Base-by-base conservation (phyloP, 2,329 filamentous ascomycete species). In the Incumbomyces delicatus region DNA sequence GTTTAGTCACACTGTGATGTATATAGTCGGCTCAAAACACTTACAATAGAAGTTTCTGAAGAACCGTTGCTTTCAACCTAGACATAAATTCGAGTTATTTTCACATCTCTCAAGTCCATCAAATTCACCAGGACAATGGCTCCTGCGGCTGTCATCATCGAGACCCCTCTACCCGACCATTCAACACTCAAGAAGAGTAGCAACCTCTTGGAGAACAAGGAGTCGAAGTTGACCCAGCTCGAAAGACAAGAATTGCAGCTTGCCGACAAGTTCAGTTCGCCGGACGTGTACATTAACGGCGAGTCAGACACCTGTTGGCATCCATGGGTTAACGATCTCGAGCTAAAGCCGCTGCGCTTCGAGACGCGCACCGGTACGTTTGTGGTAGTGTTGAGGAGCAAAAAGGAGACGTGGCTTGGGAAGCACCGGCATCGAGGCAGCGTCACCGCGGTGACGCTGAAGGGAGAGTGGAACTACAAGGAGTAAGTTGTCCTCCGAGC, bases 291-390 rank as follows among this genome's bases (percentile, higher is more conserved):
- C 41, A 48, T 55, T 46, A 49, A 49, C 40, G 43, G 43, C 16
- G 48, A 55, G 30, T 44, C 41, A 11, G 56, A 56, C 44, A 57
- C 54, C 14, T 41, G 41, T 29, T 58, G 56, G 56, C 51, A 56
- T 34, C 55, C 50, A 2, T 58, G 55, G 51, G 43, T 44, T 14
- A 49, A 52, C 17, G 46, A 44, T 10, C 45, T 58, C 22, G 51
- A 54, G 29, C 22, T 54, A 14, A 57, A 57, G 50, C 56, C 56
- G n/a, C 42, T 56, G 7, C 54, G 56, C 20, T 58, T 58, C 44
- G 53, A 58, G 37, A 54, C 52, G 30, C 41, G 54, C 16, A 52
- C 39, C 4, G 55, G 54, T 12, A 53, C 49, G 29, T 58, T 50
- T 37, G 55, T 57, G 3, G 51, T 53, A 27, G 52, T 47, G 6